phyloP scores from a whole-genome alignment of 179 eudicot species.

The Spergularia azorica region DNA sequence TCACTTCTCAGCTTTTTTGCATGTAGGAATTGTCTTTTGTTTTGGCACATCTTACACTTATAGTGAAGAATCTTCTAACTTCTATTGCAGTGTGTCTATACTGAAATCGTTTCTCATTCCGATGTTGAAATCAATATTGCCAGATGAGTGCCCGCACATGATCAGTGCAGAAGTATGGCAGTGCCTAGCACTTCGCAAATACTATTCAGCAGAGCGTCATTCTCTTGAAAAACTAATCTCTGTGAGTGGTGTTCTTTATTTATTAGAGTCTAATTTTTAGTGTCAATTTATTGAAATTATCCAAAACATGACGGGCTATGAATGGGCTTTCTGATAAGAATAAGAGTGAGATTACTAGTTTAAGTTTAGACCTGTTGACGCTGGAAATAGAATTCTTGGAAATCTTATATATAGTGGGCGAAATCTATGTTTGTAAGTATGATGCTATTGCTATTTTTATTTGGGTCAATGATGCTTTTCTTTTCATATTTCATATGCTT shows the following conservation, averaged over 20 bases:
- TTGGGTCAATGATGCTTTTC: neutral
- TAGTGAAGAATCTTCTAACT: slow-evolving; percentile 11
- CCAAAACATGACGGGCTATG: neutral
- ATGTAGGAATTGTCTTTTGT: neutral
- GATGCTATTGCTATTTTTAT: neutral
- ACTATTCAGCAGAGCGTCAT: slow-evolving; percentile 54
- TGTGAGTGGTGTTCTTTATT: slow-evolving; percentile 50
- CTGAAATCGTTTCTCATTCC: slow-evolving; percentile 73
- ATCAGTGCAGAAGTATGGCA: slow-evolving; percentile 47
- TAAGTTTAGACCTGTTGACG: no score
- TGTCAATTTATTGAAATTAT: neutral
- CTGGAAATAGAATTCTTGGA: no score
- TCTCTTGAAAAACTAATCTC: slow-evolving; percentile 71
- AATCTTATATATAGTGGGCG: neutral
- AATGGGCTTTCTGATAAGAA: neutral
- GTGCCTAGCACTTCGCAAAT: slow-evolving; percentile 40
- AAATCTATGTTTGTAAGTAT: neutral
- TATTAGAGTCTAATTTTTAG: slow-evolving; percentile 1
- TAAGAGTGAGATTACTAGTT: neutral
- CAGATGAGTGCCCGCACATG: slow-evolving; percentile 58
- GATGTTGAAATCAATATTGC: slow-evolving; percentile 75
- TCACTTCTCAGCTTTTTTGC: neutral
- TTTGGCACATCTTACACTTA: slow-evolving; percentile 7
- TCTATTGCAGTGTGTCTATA: slow-evolving; percentile 47
- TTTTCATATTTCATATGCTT: neutral